Base-by-base conservation (phyloP, 2,329 filamentous ascomycete genomes). In the Orbilia blumenaviensis region DNA sequence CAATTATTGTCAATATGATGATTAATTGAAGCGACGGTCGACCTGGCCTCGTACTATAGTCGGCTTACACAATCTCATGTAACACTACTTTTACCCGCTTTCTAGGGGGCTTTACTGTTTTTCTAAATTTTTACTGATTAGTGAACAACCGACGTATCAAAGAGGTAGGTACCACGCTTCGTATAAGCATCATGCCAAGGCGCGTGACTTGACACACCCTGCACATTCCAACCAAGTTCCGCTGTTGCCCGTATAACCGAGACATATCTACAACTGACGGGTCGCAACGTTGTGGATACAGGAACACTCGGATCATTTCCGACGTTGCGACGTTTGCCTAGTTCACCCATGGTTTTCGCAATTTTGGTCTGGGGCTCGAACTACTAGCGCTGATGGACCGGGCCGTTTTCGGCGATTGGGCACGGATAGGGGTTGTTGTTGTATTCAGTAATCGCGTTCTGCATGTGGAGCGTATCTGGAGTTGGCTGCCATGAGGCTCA, bases 81-180 rank as follows among this genome's bases (percentile, higher is more conserved):
- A 48, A 48, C 44, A 29, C 23, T 12, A 27, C 23, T 27, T 41
- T 48, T 48, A 27, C 44, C 44, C 44, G 44, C 23, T 27, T 29
- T 12, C 44, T 27, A 12, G 42, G 36, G 36, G 12, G 23, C 27
- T 3, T 48, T 48, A 12, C 4, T 27, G 27, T 48, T 27, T 27
- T 46, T 48, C n/a, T 27, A 48, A 48, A n/a, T 48, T 29, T 48
- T 48, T n/a, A 48, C 23, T 48, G 44, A 25, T 27, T 5, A 48
- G 21, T 48, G 44, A 48, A 27, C 21, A 48, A 6, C 44, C 44
- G 21, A 48, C 3, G 44, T 48, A 12, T 48, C 23, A 27, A 48
- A 48, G n/a, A n/a, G 44, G 44, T 48, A 48, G 44, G 44, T 48
- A 48, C 44, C 21, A 48, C 25, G 44, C 44, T 48, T 48, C 44